These are phyloP conservation scores for Alternaria triticina DNA, from an alignment of 2,329 filamentous ascomycete species.

Conservation along the genomic window DNA sequence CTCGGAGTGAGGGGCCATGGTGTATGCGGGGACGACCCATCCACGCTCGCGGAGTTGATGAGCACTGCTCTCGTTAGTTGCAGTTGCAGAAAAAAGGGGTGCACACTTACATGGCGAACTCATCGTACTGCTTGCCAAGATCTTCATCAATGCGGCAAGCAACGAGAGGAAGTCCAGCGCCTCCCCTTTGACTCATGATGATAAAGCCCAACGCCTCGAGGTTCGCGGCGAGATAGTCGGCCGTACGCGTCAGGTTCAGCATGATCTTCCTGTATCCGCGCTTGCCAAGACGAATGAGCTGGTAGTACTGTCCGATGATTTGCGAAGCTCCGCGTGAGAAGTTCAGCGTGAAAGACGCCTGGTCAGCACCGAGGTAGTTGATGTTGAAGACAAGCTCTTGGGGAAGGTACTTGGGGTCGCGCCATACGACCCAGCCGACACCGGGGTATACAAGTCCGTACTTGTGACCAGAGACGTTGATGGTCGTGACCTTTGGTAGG, in stretches of 20 bases:
- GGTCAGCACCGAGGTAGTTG: slow-evolving; percentile 96
- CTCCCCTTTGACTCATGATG: slow-evolving; percentile 82
- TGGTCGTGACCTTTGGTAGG: slow-evolving; percentile 84
- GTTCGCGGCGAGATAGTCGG: slow-evolving; percentile 81
- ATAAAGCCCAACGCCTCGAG: slow-evolving; percentile 80
- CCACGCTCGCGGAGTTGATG: slow-evolving; percentile 85
- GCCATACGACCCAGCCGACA: slow-evolving; percentile 94
- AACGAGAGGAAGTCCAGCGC: slow-evolving; percentile 83
- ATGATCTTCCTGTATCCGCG: slow-evolving; percentile 92
- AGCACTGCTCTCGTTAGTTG: slow-evolving; percentile 53
- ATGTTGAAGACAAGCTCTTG: slow-evolving; percentile 98
- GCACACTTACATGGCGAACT: slow-evolving; percentile 59
- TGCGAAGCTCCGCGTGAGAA: slow-evolving; percentile 96
- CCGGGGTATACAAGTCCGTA: slow-evolving; percentile 80
- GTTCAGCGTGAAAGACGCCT: slow-evolving; percentile 95
- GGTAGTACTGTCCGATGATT: slow-evolving; percentile 97
- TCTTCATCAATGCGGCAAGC: slow-evolving; percentile 78
- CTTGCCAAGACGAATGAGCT: slow-evolving; percentile 93
- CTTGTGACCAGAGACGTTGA: slow-evolving; percentile 95
- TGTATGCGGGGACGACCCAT: slow-evolving; percentile 96
- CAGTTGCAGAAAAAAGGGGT: neutral
- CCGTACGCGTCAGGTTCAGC: slow-evolving; percentile 87
- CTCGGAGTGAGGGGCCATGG: slow-evolving; percentile 89
- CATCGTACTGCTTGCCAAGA: slow-evolving; percentile 60
- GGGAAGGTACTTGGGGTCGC: slow-evolving; percentile 70